Evolutionary conservation across 345 rosid genomes (phyloP).

Genomic region (Durio zibethinus): DNA sequence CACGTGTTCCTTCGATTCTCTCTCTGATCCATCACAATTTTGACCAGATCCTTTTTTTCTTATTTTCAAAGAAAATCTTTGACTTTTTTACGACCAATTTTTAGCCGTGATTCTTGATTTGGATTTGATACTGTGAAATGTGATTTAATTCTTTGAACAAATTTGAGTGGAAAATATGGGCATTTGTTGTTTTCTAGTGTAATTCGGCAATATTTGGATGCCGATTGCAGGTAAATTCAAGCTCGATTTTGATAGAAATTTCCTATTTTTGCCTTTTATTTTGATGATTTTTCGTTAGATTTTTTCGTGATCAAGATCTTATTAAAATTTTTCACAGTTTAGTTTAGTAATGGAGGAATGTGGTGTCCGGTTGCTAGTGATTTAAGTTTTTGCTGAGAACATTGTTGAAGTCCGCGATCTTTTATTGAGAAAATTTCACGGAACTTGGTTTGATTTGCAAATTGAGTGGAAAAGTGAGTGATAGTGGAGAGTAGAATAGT

Average conservation of each 20-base stretch:
- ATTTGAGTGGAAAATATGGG: constrained; percentile 17
- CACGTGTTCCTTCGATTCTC: constrained; percentile 15
- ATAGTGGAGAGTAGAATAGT: not conserved
- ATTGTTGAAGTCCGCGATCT: not conserved
- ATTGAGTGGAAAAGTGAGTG: constrained; percentile 1
- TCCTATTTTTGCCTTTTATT: not conserved
- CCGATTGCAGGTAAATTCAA: constrained; percentile 4
- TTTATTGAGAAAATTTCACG: not conserved
- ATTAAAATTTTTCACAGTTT: not conserved
- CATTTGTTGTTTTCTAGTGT: constrained; percentile 26
- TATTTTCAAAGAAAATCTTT: not conserved
- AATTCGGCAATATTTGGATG: constrained; percentile 25
- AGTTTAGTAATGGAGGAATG: not conserved
- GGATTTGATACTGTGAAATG: constrained; percentile 17
- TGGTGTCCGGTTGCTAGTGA: constrained; percentile 27
- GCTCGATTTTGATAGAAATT: not conserved
- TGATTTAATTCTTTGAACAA: constrained; percentile 6
- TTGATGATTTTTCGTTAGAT: not conserved
- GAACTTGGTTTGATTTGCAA: constrained; percentile 6
- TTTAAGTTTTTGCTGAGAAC: not conserved
- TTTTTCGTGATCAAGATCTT: not conserved
- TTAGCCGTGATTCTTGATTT: not conserved
- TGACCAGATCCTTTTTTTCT: not conserved
- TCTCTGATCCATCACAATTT: not conserved
- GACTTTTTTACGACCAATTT: not conserved